These are phyloP conservation scores for Rosa persica DNA, from an alignment of 306 rosid genomes.

Conservation along the genomic window DNA sequence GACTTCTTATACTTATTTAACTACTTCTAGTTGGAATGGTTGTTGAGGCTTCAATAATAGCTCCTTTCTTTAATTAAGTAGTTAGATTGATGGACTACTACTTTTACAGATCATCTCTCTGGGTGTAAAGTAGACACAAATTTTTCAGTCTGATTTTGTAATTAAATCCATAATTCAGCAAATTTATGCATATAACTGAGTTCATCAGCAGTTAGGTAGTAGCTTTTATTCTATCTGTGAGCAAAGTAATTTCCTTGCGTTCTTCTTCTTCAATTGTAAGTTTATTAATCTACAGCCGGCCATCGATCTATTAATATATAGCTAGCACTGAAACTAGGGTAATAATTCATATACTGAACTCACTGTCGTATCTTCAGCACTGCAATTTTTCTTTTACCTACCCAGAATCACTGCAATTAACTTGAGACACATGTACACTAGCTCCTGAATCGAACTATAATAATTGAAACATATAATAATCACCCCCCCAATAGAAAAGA, in stretches of 20 bases:
- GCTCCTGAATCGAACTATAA: background rate
- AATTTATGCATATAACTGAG: background rate
- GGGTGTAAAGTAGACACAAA: background rate
- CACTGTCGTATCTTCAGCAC: background rate
- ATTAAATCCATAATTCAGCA: background rate
- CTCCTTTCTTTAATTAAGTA: background rate
- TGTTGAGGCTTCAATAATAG: constrained; percentile 20
- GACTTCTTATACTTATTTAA: background rate
- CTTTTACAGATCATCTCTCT: background rate
- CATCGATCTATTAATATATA: background rate
- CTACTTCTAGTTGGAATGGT: constrained; percentile 14
- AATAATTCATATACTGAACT: background rate
- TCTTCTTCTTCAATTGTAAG: background rate
- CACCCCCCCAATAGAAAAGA: background rate
- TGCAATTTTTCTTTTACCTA: background rate
- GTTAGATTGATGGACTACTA: constrained; percentile 1
- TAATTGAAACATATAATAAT: background rate
- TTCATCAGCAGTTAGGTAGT: background rate
- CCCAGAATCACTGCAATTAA: background rate
- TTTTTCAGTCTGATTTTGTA: background rate
- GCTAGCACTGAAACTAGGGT: background rate
- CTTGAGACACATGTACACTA: background rate
- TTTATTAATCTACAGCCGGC: background rate
- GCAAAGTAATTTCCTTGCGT: background rate
- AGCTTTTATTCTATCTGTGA: background rate